Evolutionary conservation across 2,329 filamentous ascomycete species (phyloP), one percentile per base, ranked within the genome.

Genomic region (Neonectria sp.): DNA sequence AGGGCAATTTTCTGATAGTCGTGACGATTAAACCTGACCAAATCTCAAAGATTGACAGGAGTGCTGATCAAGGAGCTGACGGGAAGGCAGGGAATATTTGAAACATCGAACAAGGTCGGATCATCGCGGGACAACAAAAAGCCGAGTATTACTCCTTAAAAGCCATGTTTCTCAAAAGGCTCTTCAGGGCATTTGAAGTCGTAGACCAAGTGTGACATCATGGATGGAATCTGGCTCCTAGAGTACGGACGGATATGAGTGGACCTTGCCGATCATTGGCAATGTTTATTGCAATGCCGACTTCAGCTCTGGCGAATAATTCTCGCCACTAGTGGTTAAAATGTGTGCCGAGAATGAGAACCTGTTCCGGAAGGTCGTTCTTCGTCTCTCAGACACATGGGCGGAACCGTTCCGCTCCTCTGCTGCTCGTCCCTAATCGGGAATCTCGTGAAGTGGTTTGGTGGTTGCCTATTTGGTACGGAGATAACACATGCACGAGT

Each of bases 191-290:
- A 27, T 15, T 51, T 17, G 2, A 21, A 9, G 27, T 29, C 15
- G 15, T n/a, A 4, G 48, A 11, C 17, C 13, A 17, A n/a, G 6
- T 29, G 24, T 59, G 61, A 60, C 61, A 60, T 64, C 55, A 64
- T 60, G 24, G 2, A n/a, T 7, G 17, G 21, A n/a, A 29, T 46
- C 27, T 25, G 13, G 17, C 27, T 21, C 2, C 27, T 8, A 33
- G 45, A 45, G 52, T 24, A 24, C 62, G 17, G 48, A 24, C 62
- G 17, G 48, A 9, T 63, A 59, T 59, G 45, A 59, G 61, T 59
- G 61, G 29, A 53, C 29, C 33, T 9, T 58, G 21, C 27, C 48
- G 7, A 60, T 60, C 27, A 21, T 12, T 17, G 9, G 12, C n/a
- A 4, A 24, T 9, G 40, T 21, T 45, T 45, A 45, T 45, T 45